phyloP scores from a whole-genome alignment of 306 rosid species.

The Medicago arabica region DNA sequence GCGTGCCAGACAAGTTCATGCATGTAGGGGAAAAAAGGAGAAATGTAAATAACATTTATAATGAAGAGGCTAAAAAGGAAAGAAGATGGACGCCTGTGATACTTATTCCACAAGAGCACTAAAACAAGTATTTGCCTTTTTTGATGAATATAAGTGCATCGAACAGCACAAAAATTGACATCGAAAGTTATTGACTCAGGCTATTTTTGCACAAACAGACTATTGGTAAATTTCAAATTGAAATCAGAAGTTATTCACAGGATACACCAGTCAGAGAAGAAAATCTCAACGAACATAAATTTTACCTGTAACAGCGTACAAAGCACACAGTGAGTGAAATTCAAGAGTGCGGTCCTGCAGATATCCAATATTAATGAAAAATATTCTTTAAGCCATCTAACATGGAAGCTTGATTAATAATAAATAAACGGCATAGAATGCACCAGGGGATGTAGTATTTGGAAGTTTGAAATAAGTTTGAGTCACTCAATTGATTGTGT shows the following conservation, averaged over 20 bases:
- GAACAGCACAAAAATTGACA: neutral
- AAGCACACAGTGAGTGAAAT: slow-evolving; percentile 87
- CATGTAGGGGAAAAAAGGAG: neutral
- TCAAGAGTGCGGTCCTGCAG: slow-evolving; percentile 96
- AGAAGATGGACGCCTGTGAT: neutral
- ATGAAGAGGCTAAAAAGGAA: neutral
- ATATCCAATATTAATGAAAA: slow-evolving; percentile 12
- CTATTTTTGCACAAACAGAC: slow-evolving; percentile 4
- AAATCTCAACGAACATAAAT: slow-evolving; percentile 12
- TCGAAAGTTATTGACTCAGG: neutral
- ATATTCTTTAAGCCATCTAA: slow-evolving; percentile 40
- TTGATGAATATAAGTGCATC: slow-evolving; percentile 9
- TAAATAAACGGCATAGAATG: slow-evolving; percentile 22
- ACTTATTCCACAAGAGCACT: neutral
- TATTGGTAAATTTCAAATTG: slow-evolving; percentile 17
- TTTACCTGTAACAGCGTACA: slow-evolving; percentile 92
- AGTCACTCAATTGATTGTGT: neutral
- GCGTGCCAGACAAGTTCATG: neutral
- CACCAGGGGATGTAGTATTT: neutral
- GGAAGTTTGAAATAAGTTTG: neutral
- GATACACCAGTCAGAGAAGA: slow-evolving; percentile 19
- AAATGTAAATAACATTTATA: slow-evolving; percentile 1
- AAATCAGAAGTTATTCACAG: slow-evolving; percentile 11
- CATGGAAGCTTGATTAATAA: slow-evolving; percentile 46
- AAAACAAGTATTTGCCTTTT: slow-evolving; percentile 13